These are phyloP conservation scores for Talaromyces sp. DNA, from an alignment of 2,329 filamentous ascomycete species.

Conservation along the genomic window DNA sequence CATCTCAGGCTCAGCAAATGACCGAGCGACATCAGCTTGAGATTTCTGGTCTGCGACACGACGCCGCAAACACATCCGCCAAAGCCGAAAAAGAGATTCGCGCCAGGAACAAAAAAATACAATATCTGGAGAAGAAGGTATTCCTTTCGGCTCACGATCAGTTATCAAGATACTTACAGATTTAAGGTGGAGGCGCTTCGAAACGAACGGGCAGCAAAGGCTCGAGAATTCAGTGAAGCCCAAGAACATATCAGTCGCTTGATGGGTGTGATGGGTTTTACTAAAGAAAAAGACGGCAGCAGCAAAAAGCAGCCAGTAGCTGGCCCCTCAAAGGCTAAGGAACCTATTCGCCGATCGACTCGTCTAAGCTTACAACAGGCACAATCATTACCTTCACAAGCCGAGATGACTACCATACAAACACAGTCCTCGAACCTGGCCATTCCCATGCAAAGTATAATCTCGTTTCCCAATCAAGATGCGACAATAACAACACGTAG, in stretches of 20 bases:
- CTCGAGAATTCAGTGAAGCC: conserved; percentile 39
- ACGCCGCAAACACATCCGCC: conserved; percentile 26
- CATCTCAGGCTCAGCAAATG: conserved; percentile 21
- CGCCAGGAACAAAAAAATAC: conserved; percentile 30
- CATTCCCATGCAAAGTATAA: neutral
- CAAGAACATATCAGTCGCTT: conserved; percentile 39
- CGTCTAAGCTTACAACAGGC: conserved; percentile 14
- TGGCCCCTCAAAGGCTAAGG: conserved; percentile 20
- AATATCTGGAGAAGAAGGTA: conserved; percentile 35
- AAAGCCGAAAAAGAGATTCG: conserved; percentile 30
- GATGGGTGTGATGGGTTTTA: conserved; percentile 40
- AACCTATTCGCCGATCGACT: conserved; percentile 9
- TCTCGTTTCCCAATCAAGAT: neutral
- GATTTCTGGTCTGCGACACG: conserved; percentile 25
- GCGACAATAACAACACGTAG: neutral
- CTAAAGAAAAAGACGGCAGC: conserved; percentile 22
- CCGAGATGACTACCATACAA: conserved; percentile 2
- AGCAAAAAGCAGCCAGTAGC: neutral
- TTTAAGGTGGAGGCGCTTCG: conserved; percentile 34
- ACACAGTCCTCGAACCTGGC: conserved; percentile 2
- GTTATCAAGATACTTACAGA: neutral
- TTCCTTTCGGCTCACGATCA: neutral
- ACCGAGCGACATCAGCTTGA: conserved; percentile 26
- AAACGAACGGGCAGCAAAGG: conserved; percentile 36
- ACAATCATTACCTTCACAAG: conserved; percentile 11